phyloP scores from a whole-genome alignment of 257 asterid genomes.

The Solanum etuberosum region DNA sequence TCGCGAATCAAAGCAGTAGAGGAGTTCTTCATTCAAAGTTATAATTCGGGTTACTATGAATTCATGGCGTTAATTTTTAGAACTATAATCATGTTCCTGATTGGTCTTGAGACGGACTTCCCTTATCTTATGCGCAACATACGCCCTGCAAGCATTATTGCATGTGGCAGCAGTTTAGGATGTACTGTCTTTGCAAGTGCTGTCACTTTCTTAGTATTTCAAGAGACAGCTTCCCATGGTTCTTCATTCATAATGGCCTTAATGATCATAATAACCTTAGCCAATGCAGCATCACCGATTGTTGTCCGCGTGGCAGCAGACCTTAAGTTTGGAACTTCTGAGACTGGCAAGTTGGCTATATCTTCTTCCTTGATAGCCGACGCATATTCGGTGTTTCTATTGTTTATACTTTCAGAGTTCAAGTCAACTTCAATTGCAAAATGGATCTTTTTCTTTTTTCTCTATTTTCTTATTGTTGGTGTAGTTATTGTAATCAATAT shows the following conservation, averaged over 20 bases:
- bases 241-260: conserved; percentile 41
- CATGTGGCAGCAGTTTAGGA: conserved; percentile 45
- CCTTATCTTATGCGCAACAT: conserved; percentile 65
- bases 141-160: conserved; percentile 50
- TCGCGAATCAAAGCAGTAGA: conserved; percentile 38
- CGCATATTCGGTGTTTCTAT: conserved; percentile 48
- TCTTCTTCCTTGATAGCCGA: conserved; percentile 73
- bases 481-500: conserved; percentile 44
- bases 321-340: conserved; percentile 69
- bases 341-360: conserved; percentile 72
- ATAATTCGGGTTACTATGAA: conserved; percentile 65
- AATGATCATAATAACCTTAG: conserved; percentile 45
- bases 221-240: conserved; percentile 49
- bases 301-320: conserved; percentile 77
- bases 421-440: background rate
- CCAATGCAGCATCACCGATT: conserved; percentile 82
- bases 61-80: conserved; percentile 65
- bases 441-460: conserved; percentile 34
- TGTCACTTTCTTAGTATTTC: conserved; percentile 48
- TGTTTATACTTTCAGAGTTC: conserved; percentile 40
- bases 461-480: conserved; percentile 30
- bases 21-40: conserved; percentile 47
- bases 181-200: conserved; percentile 73
- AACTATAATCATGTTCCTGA: conserved; percentile 80
- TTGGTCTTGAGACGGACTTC: conserved; percentile 84